Evolutionary conservation across 2,329 filamentous ascomycete species (phyloP), one percentile per base, ranked within the genome.

Genomic region (Fusarium sp.): DNA sequence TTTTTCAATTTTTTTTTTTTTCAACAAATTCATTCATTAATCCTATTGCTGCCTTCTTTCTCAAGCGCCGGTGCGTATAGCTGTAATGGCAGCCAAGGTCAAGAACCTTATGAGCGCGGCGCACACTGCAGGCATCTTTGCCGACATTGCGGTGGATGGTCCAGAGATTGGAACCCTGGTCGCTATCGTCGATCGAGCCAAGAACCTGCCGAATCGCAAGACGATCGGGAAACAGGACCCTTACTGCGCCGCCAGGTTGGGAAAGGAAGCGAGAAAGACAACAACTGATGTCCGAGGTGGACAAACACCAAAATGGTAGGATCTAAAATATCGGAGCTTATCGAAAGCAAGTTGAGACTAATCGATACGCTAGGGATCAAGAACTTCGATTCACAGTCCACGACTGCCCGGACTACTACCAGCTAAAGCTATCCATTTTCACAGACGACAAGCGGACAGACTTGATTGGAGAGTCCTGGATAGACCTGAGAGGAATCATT

Each of bases 361-460:
- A 80, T 62, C 20, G 41, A n/a, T 46, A 52, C 50, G 71, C 30
- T 78, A 99, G 96, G 96, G 96, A 99, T 81, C 94, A 98, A 82
- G 96, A 99, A 81, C 88, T 99, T 46, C 93, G 96, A 68, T 99
- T 98, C 79, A 93, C 90, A 46, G 96, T 99, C 18, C 95, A 98
- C 86, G 95, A 98, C 78, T 98, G 94, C 18, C 91, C 94, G 20
- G 96, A 99, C 82, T 99, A 99, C 85, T 94, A 94, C 82, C 93
- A 95, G 79, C 87, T 99, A 62, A 99, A 99, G 80, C 87, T 98
- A 18, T 98, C 95, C 5, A 89, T 98, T 9, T 99, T 99, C 84
- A 98, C 97, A 79, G 96, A 99, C 77, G 96, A 99, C 83, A 98
- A 98, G 85, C 97, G 92, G 84, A 98, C 95, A 0, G 96, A 99